Percentiles rank a stretch among this genome's conserved stretches.
These are phyloP conservation scores for Podila minutissima DNA, from an alignment of 192 early-diverging fungal genomes.

Conservation along the genomic window DNA sequence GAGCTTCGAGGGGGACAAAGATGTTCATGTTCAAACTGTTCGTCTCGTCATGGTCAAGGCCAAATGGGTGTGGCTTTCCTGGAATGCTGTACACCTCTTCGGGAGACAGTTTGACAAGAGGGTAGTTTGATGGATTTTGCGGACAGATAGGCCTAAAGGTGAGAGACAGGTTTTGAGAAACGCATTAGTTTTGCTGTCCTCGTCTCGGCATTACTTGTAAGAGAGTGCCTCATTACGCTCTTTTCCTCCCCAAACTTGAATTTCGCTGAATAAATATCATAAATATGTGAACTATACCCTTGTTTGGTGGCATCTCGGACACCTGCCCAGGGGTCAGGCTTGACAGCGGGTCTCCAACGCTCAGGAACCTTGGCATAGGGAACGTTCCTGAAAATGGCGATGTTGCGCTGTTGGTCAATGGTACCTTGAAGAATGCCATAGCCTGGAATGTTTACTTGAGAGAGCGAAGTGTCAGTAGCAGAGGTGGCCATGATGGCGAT, in stretches of 20 bases:
- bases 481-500: too few relatives aligned
- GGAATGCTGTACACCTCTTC: neutral
- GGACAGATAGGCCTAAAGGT: constrained; percentile 17
- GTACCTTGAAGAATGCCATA: neutral
- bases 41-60: constrained; percentile 17
- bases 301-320: constrained; percentile 14
- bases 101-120: neutral
- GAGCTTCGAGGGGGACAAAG: constrained; percentile 10
- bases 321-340: constrained; percentile 5
- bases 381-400: constrained; percentile 7
- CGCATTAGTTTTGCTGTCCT: too few relatives aligned
- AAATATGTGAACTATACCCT: constrained; percentile 8
- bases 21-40: constrained; percentile 32
- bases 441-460: neutral
- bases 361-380: constrained; percentile 1
- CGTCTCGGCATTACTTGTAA: too few relatives aligned
- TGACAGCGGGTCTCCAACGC: constrained; percentile 4
- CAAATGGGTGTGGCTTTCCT: neutral
- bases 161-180: neutral
- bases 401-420: neutral
- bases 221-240: too few relatives aligned
- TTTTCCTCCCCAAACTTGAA: too few relatives aligned
- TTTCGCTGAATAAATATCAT: neutral
- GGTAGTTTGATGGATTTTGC: constrained; percentile 1
- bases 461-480: too few relatives aligned